Evolutionary conservation across 1,284 basidiomycete genomes (phyloP), one percentile per base, ranked within the genome.

Genomic region (Rhodotorula sp.): DNA sequence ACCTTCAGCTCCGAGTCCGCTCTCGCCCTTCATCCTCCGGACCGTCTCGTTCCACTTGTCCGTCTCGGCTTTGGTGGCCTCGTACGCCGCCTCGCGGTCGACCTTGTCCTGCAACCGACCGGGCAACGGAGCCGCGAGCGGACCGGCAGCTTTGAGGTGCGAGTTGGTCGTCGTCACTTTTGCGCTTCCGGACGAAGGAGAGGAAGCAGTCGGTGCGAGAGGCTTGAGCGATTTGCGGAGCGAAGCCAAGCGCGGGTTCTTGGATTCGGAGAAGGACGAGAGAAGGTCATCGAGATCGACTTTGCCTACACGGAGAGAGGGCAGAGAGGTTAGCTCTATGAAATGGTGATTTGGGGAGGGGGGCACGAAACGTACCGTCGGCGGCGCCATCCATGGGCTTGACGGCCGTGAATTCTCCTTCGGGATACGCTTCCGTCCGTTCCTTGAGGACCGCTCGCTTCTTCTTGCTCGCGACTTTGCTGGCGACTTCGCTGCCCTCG

Each of bases 31-130:
- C 91, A 92, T n/a, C 43, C 87, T 86, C 81, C 90, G 90, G 89
- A 97, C 97, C 3, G 93, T 91, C 15, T 88, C 88, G 59, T 88
- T 88, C 96, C 96, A 99, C 83, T 96, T 97, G 76, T 92, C 88
- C 4, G 96, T 91, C 81, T 98, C 95, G 76, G 88, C 87, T 79
- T 92, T 93, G 5, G 94, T 97, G 81, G 91, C 87, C 78, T 94
- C 91, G 81, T 97, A 97, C 0, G 96, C 97, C 5, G 93, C 96
- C 80, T 93, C 89, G 58, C 96, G 89, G 78, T 97, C 94, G 1
- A 98, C 83, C 59, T 91, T 89, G 74, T 97, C 94, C 80, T 97
- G 92, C 0, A 89, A 87, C 48, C 93, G 87, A 39, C 89, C 88
- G 4, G 93, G 93, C 1, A 98, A 84, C 0, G 97, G 97, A 0